Conservation (phyloP, 2,329 filamentous ascomycete species). For the Talaromyces sp. region DNA sequence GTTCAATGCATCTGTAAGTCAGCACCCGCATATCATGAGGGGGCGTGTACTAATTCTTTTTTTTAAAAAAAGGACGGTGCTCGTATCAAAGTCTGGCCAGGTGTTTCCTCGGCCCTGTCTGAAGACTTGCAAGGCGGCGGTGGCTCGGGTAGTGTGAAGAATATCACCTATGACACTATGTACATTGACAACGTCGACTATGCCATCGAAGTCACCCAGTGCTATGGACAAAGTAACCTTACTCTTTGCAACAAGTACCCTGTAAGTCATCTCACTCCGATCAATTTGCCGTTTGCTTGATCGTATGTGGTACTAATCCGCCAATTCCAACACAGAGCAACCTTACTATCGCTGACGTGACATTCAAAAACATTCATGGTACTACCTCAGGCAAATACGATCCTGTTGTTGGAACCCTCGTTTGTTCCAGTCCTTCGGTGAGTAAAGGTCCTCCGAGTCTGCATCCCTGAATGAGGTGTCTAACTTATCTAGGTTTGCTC, state of each 20-base stretch:
- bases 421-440: conserved; percentile 53
- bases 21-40: conserved; percentile 17
- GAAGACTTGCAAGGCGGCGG: conserved; percentile 68
- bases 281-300: too few relatives aligned
- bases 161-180: conserved; percentile 69
- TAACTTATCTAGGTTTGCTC: conserved; percentile 32
- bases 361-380: conserved; percentile 60
- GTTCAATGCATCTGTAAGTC: conserved; percentile 54
- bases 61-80: conserved; percentile 58
- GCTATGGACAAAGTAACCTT: conserved; percentile 64
- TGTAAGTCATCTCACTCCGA: conserved; percentile 39
- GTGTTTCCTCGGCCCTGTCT: conserved; percentile 56
- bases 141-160: conserved; percentile 63
- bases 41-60: not conserved
- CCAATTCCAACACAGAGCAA: conserved; percentile 32
- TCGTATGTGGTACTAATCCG: not conserved
- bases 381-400: conserved; percentile 52
- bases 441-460: conserved; percentile 34
- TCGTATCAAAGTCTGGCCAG: conserved; percentile 75
- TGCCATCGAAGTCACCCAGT: conserved; percentile 67
- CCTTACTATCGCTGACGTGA: conserved; percentile 58
- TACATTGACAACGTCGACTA: conserved; percentile 65
- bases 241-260: conserved; percentile 64
- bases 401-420: conserved; percentile 51
- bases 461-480: not conserved